Evolutionary conservation across 768 basidiomycete genomes (phyloP), one percentile per base, ranked within the genome.

Genomic region (Lactarius akahatsu): DNA sequence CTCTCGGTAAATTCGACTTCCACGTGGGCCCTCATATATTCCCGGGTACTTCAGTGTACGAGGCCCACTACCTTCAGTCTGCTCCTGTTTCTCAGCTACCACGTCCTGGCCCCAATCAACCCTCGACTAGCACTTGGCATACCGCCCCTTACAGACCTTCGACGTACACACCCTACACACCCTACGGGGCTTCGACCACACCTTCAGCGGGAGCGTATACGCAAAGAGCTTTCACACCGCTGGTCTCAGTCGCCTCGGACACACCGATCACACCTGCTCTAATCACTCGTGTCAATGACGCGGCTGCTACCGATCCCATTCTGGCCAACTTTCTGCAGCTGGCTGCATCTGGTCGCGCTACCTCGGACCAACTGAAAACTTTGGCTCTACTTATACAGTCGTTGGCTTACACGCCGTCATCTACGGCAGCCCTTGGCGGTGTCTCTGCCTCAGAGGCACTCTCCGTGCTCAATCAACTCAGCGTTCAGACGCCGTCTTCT

Each of bases 11-110:
- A 72, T 92, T 87, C 73, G 84, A 88, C 62, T 75, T 94, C 43
- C 81, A 85, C 70, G 85, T 94, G 38, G 92, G 91, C 6, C 92
- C 92, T 16, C 90, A 91, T 74, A 77, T 80, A 32, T 93, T 93
- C 71, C 72, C 78, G 40, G 84, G 87, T 28, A 91, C 90, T 0
- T 79, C 82, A 0, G 78, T 94, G 66, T 91, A 86, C 69, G 90
- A 93, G 76, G 88, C 89, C 10, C 83, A 86, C 72, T 92, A 92
- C 75, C 80, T 86, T 23, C 76, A 81, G 4, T 67, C 71, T 43
- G 34, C 71, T 18, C 71, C 72, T 52, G 61, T 47, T 20, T 61
- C 74, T n/a, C 74, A 70, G 16, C 60, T 69, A 11, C 41, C 66
- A 23, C 72, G 72, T 41, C n/a, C 73, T 57, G 66, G 6, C 65